Evolutionary conservation across 2,329 filamentous ascomycete species (phyloP), one percentile per base, ranked within the genome.

Genomic region (Claviceps fusiformis): DNA sequence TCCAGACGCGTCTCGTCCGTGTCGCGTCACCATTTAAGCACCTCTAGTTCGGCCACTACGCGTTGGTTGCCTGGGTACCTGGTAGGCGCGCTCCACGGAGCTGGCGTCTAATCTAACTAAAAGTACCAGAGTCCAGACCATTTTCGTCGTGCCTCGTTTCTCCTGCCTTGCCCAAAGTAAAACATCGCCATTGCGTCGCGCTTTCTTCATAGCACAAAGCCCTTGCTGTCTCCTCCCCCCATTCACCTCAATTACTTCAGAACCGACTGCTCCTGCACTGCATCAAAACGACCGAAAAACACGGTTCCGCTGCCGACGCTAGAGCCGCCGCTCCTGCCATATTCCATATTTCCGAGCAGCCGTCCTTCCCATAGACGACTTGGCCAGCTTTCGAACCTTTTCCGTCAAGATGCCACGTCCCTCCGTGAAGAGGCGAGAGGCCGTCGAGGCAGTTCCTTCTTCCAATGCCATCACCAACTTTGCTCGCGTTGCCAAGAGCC

Each of bases 401-500:
- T 6, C 31, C 9, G 31, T 9, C 52, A n/a, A 55, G 29, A 58
- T 53, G 55, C 50, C 52, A 39, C 53, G 45, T 46, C 52, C 55
- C 13, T 51, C 59, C 27, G 35, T 51, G 15, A 57, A 54, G 51
- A 61, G 55, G 44, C 55, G 58, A 47, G 60, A 57, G 48, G 57
- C 54, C 10, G 56, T 50, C 31, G 49, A 57, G 54, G 52, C 56
- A 29, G 53, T 60, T 1, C 54, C 57, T 51, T 49, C 53, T 33
- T 44, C 53, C 43, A 65, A 65, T 29, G 57, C 64, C 59, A 77
- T 79, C 54, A 68, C 63, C 66, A 70, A 60, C 62, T 79, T 77
- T 61, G 62, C 71, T 49, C 75, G 75, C 54, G 65, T 78, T 50
- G 77, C 75, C 39, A 80, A 79, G 65, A 62, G 63, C 27, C 61